phyloP scores from a whole-genome alignment of 306 rosid genomes.

The Corylus heterophylla region DNA sequence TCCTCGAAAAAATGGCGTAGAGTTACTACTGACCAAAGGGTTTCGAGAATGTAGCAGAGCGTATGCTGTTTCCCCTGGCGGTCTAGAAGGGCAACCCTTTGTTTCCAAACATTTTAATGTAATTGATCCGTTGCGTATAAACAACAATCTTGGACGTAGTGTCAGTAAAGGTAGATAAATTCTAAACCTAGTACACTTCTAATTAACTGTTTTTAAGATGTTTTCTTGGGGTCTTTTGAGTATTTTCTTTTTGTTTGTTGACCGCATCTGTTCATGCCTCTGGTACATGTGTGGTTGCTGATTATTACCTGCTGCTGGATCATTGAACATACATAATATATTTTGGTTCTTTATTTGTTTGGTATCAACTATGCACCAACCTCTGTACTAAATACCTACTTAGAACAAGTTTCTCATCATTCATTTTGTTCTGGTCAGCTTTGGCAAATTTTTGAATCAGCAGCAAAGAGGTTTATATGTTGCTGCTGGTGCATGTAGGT shows the following conservation, averaged over 20 bases:
- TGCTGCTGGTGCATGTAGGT: background rate
- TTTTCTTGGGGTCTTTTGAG: background rate
- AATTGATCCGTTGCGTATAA: slow-evolving; percentile 93
- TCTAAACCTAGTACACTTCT: slow-evolving; percentile 4
- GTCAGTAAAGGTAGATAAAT: slow-evolving; percentile 86
- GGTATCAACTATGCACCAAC: background rate
- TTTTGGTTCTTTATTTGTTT: background rate
- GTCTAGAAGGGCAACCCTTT: slow-evolving; percentile 87
- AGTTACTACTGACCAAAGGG: slow-evolving; percentile 76
- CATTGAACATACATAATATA: background rate
- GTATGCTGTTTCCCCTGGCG: slow-evolving; percentile 84
- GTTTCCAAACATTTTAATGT: slow-evolving; percentile 93
- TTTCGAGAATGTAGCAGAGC: slow-evolving; percentile 82
- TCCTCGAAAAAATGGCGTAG: slow-evolving; percentile 92
- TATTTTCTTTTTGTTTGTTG: background rate
- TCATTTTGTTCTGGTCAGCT: background rate
- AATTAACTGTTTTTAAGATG: slow-evolving; percentile 5
- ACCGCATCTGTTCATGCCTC: background rate
- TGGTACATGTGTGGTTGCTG: background rate
- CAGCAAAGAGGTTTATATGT: background rate
- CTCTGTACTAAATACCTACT: background rate
- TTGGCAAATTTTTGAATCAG: background rate
- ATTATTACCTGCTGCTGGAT: background rate
- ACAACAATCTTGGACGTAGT: slow-evolving; percentile 99
- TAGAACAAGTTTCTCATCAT: background rate